Evolutionary conservation across 192 early-diverging fungal genomes (phyloP), one percentile per base, ranked within the genome.

Genomic region (Coemansia pectinata): DNA sequence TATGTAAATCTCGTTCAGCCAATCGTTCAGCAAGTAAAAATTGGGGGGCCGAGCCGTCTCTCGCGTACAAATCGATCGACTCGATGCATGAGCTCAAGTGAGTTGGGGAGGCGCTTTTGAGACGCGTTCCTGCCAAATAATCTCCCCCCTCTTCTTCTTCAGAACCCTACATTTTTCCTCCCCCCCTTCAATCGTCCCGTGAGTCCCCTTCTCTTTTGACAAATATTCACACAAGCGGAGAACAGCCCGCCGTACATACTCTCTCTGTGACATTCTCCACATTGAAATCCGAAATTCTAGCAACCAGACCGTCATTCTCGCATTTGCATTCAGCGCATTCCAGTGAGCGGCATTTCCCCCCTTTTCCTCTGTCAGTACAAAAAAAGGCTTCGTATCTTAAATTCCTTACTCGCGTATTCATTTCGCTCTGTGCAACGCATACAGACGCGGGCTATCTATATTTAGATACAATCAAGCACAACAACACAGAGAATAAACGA

Each of bases 401-500:
- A 19, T 48, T 19, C 1, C 45, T 23, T n/a, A 27, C 27, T 27
- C 27, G 19, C 45, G n/a, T 31, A 17, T 57, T 31, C 53, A 17
- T 1, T 14, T 31, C 0, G 9, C 25, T 7, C 27, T 5, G 52
- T 14, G 53, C 14, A 33, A 57, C 29, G 53, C 53, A 57, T 57
- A 29, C 53, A 34, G 29, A 34, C 53, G 27, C 27, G 29, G 53
- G 52, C 25, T 11, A 57, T 57, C 53, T 57, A 57, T 57, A 57
- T 57, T 57, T 57, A 57, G 53, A 57, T 31, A 57, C 53, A 57
- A 57, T 57, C 53, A 23, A 34, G 23, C 25, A 72, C 57, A 41
- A 58, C 60, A 61, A 34, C 68, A 34, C 29, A 19, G 12, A 31
- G 21, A 61, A 61, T 39, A 39, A 61, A 61, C 19, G 14, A 21